Percentiles rank a stretch among this genome's conserved stretches.
Evolutionary conservation across 2,329 filamentous ascomycete species (phyloP).

Genomic region (Cercospora canescens): DNA sequence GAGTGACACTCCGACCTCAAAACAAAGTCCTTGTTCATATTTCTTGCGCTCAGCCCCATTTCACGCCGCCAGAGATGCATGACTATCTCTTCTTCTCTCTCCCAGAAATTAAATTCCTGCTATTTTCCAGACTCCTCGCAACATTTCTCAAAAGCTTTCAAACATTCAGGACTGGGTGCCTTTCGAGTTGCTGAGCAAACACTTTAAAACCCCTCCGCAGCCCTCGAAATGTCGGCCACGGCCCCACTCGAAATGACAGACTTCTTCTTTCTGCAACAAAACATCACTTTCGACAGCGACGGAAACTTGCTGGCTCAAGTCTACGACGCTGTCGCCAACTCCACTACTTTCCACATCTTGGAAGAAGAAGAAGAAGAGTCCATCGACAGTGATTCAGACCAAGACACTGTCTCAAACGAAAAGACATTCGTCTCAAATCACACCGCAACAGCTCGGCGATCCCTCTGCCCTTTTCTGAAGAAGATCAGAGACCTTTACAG

Average conservation of each 20-base stretch:
- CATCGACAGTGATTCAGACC: not conserved
- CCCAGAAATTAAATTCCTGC: not conserved
- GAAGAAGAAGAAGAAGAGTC: not conserved
- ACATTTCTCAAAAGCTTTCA: not conserved
- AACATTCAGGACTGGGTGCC: not conserved
- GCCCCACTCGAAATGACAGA: not conserved
- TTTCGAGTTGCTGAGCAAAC: not conserved
- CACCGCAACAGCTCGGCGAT: not conserved
- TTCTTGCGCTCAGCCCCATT: not conserved
- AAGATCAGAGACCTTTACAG: not conserved
- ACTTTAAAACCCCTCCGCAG: not conserved
- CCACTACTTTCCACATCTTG: not conserved
- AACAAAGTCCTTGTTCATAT: not conserved
- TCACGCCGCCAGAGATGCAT: not conserved
- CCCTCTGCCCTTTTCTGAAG: not conserved
- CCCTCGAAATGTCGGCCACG: not conserved
- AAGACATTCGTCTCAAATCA: not conserved
- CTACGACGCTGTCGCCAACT: not conserved
- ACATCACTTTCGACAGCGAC: not conserved
- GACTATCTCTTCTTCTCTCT: not conserved
- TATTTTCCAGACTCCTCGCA: not conserved
- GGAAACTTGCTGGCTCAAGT: conserved; percentile 1
- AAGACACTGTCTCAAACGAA: not conserved
- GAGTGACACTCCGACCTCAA: not conserved
- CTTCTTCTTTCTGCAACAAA: not conserved